Base-by-base conservation (phyloP, 176 grass and related monocot species). In the Rhynchospora pubera region DNA sequence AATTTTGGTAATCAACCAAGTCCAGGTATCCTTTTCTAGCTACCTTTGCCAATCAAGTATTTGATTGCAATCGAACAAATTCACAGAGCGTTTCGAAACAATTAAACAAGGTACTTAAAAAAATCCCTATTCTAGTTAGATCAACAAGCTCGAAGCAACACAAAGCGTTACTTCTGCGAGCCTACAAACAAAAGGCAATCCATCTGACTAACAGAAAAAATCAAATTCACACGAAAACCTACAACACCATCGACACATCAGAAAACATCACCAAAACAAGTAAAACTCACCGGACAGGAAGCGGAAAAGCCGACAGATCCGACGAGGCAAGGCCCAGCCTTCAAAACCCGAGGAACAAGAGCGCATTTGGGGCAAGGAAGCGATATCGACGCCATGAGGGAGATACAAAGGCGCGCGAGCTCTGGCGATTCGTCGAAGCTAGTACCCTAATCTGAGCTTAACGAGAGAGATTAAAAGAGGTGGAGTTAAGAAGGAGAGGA, bases 291-390 rank as follows among this genome's bases (percentile, higher is more conserved):
- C 72, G 77, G 62, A 62, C 42, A 50, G 14, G 62, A 42, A 32
- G 57, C 70, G 58, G 79, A 85, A 84, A 89, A 83, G 15, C 79
- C 21, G 8, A 65, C 63, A 46, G 84, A 86, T 89, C 84, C 71
- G 46, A 79, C n/a, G 0, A 59, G 28, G 64, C 61, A 79, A 9
- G 62, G 21, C 15, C 52, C 59, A 65, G 56, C 43, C 30, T 83
- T 78, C 68, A 59, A 79, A 85, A 83, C 22, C 63, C 57, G 78
- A 50, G 84, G 26, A 16, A 46, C 55, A 44, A 80, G 63, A 16
- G 73, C 81, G 42, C 88, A 86, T 73, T 89, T 86, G 53, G 80
- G 80, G 80, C 88, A 86, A 45, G 88, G 88, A 21, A 89, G 53
- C 22, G 88, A 89, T 26, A 86, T 86, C 10, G 88, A 73, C 73